Base-by-base conservation (phyloP, 805 yeast species). In the Diddensiella santjacobensis region DNA sequence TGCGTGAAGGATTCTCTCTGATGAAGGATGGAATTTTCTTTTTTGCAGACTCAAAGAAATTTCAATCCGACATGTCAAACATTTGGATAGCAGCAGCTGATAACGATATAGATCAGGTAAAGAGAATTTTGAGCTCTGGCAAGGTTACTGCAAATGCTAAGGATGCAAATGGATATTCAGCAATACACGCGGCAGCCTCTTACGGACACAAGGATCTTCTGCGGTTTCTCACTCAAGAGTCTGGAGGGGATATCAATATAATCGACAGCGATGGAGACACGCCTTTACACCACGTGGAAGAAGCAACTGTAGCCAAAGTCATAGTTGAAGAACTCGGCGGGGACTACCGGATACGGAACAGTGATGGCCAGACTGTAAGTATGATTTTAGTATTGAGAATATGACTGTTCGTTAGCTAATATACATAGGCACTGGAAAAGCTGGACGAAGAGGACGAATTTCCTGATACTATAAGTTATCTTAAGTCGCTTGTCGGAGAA, bases 71-170 rank as follows among this genome's bases (percentile, higher is more conserved):
- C 18, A 47, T 47, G 44, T 44, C 78, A 56, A 91, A 93, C 67
- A 80, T 93, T 50, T 93, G 99, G 99, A 80, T 87, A 4, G 96
- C 96, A 3, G 91, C 96, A 3, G 86, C 97, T 17, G 99, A 93
- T 63, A 84, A 87, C 58, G 78, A 83, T 52, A 50, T 75, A 2
- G 74, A 70, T 2, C 59, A 73, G 4, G 96, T 93, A 4, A 77
- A 81, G 53, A 54, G 72, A 11, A 70, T 72, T 45, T 67, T 93
- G 4, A 71, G 66, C 8, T 58, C 75, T 0, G 84, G 83, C 0
- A 59, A 69, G 3, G 72, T 70, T 54, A 73, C 81, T 2, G 78
- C 96, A 2, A 84, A 87, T 60, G 76, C 84, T 4, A 79, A 83
- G 53, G 99, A 93, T 65, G 85, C 87, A 1, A 87, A 90, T 59